phyloP scores from a whole-genome alignment of 768 basidiomycete genomes.

The Ramaria rubella region DNA sequence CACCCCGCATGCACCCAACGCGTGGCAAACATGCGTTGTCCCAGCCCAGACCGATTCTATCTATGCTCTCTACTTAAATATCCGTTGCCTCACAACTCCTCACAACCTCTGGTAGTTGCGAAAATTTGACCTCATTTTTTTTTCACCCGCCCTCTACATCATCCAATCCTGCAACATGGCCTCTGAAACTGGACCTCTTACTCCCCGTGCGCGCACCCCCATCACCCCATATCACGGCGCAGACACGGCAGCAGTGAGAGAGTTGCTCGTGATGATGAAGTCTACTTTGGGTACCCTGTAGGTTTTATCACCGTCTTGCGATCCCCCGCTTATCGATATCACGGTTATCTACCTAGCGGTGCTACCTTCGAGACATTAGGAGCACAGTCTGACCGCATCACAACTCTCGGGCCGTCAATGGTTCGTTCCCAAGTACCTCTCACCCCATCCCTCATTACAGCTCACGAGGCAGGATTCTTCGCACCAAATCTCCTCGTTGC shows the following conservation, averaged over 20 bases:
- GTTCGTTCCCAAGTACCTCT: constrained; percentile 9
- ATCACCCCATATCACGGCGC: constrained; percentile 12
- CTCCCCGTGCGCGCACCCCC: constrained; percentile 9
- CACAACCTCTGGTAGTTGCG: neutral
- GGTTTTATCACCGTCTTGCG: neutral
- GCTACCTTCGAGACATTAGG: constrained; percentile 26
- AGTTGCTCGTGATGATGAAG: constrained; percentile 13
- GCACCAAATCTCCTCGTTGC: constrained; percentile 18
- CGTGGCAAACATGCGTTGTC: neutral
- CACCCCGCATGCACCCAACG: neutral
- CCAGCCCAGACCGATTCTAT: neutral
- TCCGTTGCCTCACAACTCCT: neutral
- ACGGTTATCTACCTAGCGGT: constrained; percentile 19
- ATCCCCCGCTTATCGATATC: neutral
- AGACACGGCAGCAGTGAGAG: constrained; percentile 10
- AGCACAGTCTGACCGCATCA: constrained; percentile 25
- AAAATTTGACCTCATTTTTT: neutral
- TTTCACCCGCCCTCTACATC: neutral
- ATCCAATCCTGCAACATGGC: neutral
- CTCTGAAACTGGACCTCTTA: neutral
- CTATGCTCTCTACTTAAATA: neutral
- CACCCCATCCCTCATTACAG: neutral
- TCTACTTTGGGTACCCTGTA: constrained; percentile 10
- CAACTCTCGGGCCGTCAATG: constrained; percentile 21
- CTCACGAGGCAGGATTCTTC: constrained; percentile 14